These are phyloP conservation scores for Blyttiomyces sp. DNA, from an alignment of 371 early-diverging fungal species.

Conservation along the genomic window DNA sequence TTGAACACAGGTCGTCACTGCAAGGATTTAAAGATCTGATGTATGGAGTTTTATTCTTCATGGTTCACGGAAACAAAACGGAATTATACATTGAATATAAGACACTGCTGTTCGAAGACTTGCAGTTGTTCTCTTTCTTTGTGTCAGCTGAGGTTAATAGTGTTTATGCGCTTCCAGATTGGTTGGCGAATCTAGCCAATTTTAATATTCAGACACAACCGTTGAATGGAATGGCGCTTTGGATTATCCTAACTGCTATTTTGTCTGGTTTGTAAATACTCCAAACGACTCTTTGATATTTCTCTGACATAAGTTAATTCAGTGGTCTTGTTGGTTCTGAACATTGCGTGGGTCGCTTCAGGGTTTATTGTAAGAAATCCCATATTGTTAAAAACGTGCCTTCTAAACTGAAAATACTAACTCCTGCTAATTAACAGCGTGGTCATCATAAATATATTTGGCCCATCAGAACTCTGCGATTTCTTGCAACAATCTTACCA, in stretches of 20 bases:
- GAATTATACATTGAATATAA: not conserved
- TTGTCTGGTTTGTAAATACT: no score
- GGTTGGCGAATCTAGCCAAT: not conserved
- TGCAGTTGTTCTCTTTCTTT: slow-evolving; percentile 12
- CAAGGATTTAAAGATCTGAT: no score
- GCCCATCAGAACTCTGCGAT: slow-evolving; percentile 9
- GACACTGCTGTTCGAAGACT: slow-evolving; percentile 6
- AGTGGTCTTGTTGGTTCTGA: slow-evolving; percentile 6
- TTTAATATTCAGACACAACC: no score
- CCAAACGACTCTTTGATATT: no score
- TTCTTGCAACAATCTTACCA: slow-evolving; percentile 9
- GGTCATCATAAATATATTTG: slow-evolving; percentile 8
- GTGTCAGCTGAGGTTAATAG: not conserved
- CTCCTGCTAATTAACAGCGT: no score
- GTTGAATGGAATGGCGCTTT: no score
- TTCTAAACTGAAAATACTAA: no score
- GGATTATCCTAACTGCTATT: no score
- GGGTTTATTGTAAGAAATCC: not conserved
- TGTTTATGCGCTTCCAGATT: slow-evolving; percentile 1
- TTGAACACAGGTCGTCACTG: no score
- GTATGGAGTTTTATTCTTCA: slow-evolving; percentile 4
- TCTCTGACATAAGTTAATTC: no score
- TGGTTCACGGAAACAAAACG: slow-evolving; percentile 14
- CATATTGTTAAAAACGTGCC: not conserved
- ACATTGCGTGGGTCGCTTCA: slow-evolving; percentile 1